Percentiles rank a stretch among this genome's conserved stretches.
Conservation (phyloP, 768 basidiomycete genomes). For the Dioszegia aurantiaca region DNA sequence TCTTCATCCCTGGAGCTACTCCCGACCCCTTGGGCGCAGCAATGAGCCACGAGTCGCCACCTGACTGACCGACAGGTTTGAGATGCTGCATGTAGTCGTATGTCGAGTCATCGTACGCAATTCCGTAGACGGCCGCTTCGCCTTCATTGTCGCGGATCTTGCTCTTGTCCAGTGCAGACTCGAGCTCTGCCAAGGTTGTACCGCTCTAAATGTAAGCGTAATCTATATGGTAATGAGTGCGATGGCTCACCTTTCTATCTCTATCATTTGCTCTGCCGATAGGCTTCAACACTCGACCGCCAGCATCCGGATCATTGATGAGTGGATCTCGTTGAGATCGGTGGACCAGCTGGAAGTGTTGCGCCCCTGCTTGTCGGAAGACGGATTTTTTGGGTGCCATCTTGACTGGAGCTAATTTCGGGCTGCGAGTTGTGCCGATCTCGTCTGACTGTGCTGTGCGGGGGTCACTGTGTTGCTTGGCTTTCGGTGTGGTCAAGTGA, state of each 20-base stretch:
- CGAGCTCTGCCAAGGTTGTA: slow-evolving; percentile 77
- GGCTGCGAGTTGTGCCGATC: too few relatives aligned
- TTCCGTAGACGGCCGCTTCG: slow-evolving; percentile 81
- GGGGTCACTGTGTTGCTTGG: too few relatives aligned
- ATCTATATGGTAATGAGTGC: background rate
- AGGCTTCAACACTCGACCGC: slow-evolving; percentile 81
- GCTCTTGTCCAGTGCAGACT: slow-evolving; percentile 57
- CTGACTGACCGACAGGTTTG: slow-evolving; percentile 64
- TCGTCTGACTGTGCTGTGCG: too few relatives aligned
- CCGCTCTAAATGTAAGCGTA: slow-evolving; percentile 53
- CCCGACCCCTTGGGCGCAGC: slow-evolving; percentile 41
- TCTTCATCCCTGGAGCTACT: slow-evolving; percentile 42
- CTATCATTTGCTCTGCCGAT: slow-evolving; percentile 69
- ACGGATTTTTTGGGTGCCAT: slow-evolving; percentile 59
- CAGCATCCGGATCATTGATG: slow-evolving; percentile 86
- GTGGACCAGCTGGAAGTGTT: slow-evolving; percentile 96
- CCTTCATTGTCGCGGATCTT: slow-evolving; percentile 63
- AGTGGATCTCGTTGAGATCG: slow-evolving; percentile 93
- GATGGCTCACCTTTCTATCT: slow-evolving; percentile 57
- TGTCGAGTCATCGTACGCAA: slow-evolving; percentile 91
- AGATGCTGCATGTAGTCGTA: slow-evolving; percentile 99
- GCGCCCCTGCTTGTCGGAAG: slow-evolving; percentile 82
- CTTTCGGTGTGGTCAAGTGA: too few relatives aligned
- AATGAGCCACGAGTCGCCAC: slow-evolving; percentile 59
- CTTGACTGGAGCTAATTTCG: background rate